Conservation (phyloP, 768 basidiomycete species). For the Amanita inopinata region DNA sequence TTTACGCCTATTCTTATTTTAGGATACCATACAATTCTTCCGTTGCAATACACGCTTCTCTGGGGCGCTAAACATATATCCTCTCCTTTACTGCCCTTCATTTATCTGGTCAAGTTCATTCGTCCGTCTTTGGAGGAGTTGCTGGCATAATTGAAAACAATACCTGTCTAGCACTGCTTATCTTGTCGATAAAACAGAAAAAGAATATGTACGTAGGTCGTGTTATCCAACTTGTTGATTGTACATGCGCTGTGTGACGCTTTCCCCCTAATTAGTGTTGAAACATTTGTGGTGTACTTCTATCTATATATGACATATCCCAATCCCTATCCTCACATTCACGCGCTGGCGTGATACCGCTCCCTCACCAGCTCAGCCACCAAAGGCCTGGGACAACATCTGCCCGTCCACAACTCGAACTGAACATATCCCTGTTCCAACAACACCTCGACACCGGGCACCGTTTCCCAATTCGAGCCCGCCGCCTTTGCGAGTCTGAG, state of each 20-base stretch:
- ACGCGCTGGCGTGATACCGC: slow-evolving; percentile 23
- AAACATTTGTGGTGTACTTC: not conserved
- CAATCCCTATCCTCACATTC: not conserved
- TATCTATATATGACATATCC: not conserved
- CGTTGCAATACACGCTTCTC: slow-evolving; percentile 9
- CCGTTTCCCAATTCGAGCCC: slow-evolving; percentile 50
- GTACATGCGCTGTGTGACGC: not conserved
- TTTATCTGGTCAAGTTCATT: not conserved
- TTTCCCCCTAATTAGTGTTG: too few species aligned
- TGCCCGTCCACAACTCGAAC: slow-evolving; percentile 75
- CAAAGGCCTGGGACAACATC: slow-evolving; percentile 39
- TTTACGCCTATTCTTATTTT: slow-evolving; percentile 13
- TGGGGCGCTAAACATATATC: not conserved
- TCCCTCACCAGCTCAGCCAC: slow-evolving; percentile 42
- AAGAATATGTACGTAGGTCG: not conserved
- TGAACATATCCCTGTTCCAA: slow-evolving; percentile 86
- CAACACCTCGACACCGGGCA: slow-evolving; percentile 78
- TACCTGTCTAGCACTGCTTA: too few species aligned
- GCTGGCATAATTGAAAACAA: too few species aligned
- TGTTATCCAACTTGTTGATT: slow-evolving; percentile 1
- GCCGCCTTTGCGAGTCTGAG: slow-evolving; percentile 51
- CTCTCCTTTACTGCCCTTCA: not conserved
- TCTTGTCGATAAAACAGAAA: too few species aligned
- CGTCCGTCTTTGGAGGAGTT: not conserved
- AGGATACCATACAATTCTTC: slow-evolving; percentile 21